Conservation (phyloP, 2,329 filamentous ascomycete genomes). For the Phyllosticta paracitricarpa region DNA sequence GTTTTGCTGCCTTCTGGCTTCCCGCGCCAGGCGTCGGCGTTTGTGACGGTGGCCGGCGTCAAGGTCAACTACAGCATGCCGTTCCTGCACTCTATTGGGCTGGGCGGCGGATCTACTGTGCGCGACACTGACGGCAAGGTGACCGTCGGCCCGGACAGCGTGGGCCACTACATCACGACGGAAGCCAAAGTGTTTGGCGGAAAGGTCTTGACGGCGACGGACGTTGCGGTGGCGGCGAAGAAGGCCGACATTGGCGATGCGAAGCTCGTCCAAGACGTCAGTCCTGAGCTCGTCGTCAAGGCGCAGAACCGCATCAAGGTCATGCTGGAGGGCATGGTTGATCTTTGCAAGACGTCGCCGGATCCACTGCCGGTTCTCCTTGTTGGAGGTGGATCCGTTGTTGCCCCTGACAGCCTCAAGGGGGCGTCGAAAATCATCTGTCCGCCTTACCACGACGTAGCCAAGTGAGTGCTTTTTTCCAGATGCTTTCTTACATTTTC, state of each 20-base stretch:
- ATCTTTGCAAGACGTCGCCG: slow-evolving; percentile 54
- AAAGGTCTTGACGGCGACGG: slow-evolving; percentile 48
- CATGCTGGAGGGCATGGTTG: slow-evolving; percentile 48
- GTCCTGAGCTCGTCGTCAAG: slow-evolving; percentile 13
- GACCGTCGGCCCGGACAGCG: slow-evolving; percentile 51
- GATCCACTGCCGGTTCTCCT: slow-evolving; percentile 50
- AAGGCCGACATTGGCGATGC: slow-evolving; percentile 35
- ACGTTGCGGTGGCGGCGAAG: slow-evolving; percentile 36
- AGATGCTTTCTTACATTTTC: slow-evolving; percentile 14
- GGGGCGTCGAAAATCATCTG: slow-evolving; percentile 48
- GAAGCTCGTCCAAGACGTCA: slow-evolving; percentile 23
- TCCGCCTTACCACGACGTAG: slow-evolving; percentile 7
- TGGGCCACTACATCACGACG: slow-evolving; percentile 46
- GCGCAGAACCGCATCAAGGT: slow-evolving; percentile 33
- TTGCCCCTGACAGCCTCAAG: slow-evolving; percentile 45
- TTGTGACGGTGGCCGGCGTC: slow-evolving; percentile 52
- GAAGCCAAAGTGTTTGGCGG: slow-evolving; percentile 50
- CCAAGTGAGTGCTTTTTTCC: background rate
- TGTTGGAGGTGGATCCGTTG: slow-evolving; percentile 53
- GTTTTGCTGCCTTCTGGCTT: slow-evolving; percentile 52
- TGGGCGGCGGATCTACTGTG: slow-evolving; percentile 50
- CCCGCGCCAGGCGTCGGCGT: slow-evolving; percentile 52
- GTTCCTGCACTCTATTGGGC: slow-evolving; percentile 35
- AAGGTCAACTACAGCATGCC: slow-evolving; percentile 41
- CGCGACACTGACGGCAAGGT: slow-evolving; percentile 29